Evolutionary conservation across 352 stramenopile genomes (phyloP), one percentile per base, ranked within the genome.

Genomic region (Pythium angustatum): DNA sequence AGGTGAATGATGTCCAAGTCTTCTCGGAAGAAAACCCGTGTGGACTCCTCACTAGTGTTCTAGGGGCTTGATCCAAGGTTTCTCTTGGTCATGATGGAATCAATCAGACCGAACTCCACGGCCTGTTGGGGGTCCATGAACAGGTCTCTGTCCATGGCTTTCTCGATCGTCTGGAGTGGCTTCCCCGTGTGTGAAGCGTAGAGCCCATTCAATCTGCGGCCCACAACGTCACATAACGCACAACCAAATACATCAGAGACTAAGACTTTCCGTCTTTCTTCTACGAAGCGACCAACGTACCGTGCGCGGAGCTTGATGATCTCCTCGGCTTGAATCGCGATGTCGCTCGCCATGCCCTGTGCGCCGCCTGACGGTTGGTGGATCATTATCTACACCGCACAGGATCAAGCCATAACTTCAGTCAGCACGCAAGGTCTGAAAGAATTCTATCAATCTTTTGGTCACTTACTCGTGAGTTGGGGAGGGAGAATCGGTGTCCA

Each of bases 311-410:
- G 79, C 71, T 96, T 97, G 76, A 99, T 98, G 77, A 99, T 99
- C 83, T 99, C 97, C 73, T 99, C 93, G 0, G 97, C 97, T 66
- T 99, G 96, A 71, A 99, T 99, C 38, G 97, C 95, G 77, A 99
- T 99, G 72, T 99, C 97, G 55, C 89, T 96, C 3, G 97, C 97
- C 96, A 98, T 98, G 43, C 97, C 97, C 66, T 98, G 96, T 3
- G 96, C 96, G 30, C 96, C 96, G 52, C 97, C 97, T 28, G 84
- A 96, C 43, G 96, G 96, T 72, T 99, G 96, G 85, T 99, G 97
- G 66, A 99, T 98, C 97, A 99, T 99, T 52, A 96, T 96, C 79
- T 93, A 64, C 62, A 30, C 1, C 11, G 43, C 49, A 24, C 26
- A 38, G 2, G 31, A 41, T 55, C 19, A 14, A 19, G 28, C 40